Evolutionary conservation across 192 early-diverging fungal species (phyloP).

Genomic region (Radiomyces spectabilis): DNA sequence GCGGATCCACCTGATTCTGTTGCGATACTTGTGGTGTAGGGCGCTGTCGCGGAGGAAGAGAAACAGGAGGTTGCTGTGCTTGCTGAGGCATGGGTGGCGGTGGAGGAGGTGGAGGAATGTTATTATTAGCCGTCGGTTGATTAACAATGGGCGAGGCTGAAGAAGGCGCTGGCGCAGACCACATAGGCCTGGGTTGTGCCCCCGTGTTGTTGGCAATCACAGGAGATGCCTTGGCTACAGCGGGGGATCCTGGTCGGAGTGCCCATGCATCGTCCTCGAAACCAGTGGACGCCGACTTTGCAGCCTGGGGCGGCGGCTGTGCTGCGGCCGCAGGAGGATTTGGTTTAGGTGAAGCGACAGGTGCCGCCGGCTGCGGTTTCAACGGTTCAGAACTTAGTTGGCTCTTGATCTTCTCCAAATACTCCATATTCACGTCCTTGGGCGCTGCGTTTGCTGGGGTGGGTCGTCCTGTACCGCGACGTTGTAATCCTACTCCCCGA

Average conservation of each 20-base stretch:
- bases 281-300: constrained; percentile 5
- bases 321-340: background rate
- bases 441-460: constrained; percentile 41
- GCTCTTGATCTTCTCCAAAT: constrained; percentile 19
- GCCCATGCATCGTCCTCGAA: constrained; percentile 56
- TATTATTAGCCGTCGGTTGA: background rate
- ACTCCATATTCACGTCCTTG: constrained; percentile 34
- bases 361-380: constrained; percentile 20
- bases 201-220: background rate
- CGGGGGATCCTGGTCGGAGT: constrained; percentile 23
- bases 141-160: background rate
- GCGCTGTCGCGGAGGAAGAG: constrained; percentile 9
- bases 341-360: constrained; percentile 9
- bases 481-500: background rate
- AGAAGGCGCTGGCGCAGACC: background rate
- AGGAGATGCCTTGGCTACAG: background rate
- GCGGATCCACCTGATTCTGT: constrained; percentile 3
- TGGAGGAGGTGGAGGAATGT: background rate
- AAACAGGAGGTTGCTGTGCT: constrained; percentile 1
- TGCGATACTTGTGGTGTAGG: constrained; percentile 6
- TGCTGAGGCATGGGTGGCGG: background rate
- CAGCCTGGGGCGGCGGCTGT: background rate
- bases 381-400: constrained; percentile 12
- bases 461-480: constrained; percentile 32
- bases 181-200: background rate